phyloP scores from a whole-genome alignment of 139 green algal genomes.

The Micromonas pusilla region DNA sequence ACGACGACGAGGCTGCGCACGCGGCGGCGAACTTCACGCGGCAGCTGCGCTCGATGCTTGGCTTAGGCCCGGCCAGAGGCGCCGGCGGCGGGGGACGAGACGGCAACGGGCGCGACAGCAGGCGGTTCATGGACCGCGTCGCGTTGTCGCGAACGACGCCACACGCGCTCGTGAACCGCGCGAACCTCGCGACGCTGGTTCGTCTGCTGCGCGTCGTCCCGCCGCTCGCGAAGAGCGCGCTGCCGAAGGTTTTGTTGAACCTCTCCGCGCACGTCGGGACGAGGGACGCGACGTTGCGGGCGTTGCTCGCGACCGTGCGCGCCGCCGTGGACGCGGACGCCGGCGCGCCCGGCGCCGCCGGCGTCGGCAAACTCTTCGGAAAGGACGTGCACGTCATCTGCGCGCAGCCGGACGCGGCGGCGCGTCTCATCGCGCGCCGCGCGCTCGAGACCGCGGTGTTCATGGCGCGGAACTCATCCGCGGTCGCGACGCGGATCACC shows the following conservation, averaged over 20 bases:
- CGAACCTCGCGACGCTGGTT: constrained; percentile 52
- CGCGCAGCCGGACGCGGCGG: constrained; percentile 22
- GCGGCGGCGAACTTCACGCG: not conserved
- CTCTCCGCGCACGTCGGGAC: constrained; percentile 57
- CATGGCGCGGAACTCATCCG: constrained; percentile 47
- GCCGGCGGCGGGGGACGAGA: not conserved
- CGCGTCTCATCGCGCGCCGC: constrained; percentile 43
- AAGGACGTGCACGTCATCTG: constrained; percentile 39
- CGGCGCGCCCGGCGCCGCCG: not conserved
- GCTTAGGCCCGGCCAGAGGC: not conserved
- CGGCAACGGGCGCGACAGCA: too few species aligned
- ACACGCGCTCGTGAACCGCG: constrained; percentile 26
- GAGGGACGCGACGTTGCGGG: constrained; percentile 39
- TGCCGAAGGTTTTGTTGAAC: constrained; percentile 76
- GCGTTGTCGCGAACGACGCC: constrained; percentile 36
- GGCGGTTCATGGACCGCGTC: too few species aligned
- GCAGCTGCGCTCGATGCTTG: constrained; percentile 1
- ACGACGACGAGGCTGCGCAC: not conserved
- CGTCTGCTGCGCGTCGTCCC: constrained; percentile 53
- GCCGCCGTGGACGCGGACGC: not conserved
- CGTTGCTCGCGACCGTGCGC: constrained; percentile 61
- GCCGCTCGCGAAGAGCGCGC: constrained; percentile 50
- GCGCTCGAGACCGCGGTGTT: constrained; percentile 63
- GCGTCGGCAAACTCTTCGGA: constrained; percentile 24
- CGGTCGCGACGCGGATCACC: constrained; percentile 52